Conservation (phyloP, 2,329 filamentous ascomycete genomes). For the Sarocladium brachiariae region DNA sequence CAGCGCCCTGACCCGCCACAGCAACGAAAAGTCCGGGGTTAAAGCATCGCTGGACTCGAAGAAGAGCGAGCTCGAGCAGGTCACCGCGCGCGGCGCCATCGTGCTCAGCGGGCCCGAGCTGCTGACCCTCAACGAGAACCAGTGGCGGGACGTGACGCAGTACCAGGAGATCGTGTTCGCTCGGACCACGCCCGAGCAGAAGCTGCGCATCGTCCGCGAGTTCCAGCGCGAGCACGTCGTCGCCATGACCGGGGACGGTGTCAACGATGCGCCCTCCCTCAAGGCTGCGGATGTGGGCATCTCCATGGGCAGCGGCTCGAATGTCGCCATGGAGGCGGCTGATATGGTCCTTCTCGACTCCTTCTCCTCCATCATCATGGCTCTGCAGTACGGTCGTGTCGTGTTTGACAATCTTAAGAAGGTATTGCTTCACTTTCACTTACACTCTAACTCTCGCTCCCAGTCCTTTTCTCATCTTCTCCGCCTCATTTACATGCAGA, state of each 20-base stretch:
- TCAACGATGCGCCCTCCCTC: slow-evolving; percentile 79
- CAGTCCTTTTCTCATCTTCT: no score
- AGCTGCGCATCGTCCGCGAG: slow-evolving; percentile 71
- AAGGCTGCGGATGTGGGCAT: slow-evolving; percentile 78
- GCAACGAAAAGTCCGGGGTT: no score
- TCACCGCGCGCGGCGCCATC: no score
- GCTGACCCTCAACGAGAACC: slow-evolving; percentile 54
- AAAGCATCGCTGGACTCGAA: no score
- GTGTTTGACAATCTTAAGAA: slow-evolving; percentile 80
- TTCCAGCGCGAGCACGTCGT: slow-evolving; percentile 63
- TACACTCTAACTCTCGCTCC: neutral
- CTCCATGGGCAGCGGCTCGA: slow-evolving; percentile 71
- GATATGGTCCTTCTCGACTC: slow-evolving; percentile 75
- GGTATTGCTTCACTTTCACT: slow-evolving; percentile 21
- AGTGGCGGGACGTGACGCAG: slow-evolving; percentile 59
- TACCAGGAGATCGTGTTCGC: slow-evolving; percentile 72
- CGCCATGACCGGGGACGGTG: slow-evolving; percentile 81
- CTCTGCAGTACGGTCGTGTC: slow-evolving; percentile 64
- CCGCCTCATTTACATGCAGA: no score
- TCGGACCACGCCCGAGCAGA: slow-evolving; percentile 70
- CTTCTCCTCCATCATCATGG: slow-evolving; percentile 65
- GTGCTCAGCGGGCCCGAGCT: slow-evolving; percentile 61
- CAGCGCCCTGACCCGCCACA: no score
- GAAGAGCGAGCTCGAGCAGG: slow-evolving; percentile 13
- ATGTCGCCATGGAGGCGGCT: slow-evolving; percentile 75